Percentiles rank a stretch among this genome's conserved stretches.
phyloP scores from a whole-genome alignment of 495 filamentous ascomycete species.

The Jackrogersella minutella region DNA sequence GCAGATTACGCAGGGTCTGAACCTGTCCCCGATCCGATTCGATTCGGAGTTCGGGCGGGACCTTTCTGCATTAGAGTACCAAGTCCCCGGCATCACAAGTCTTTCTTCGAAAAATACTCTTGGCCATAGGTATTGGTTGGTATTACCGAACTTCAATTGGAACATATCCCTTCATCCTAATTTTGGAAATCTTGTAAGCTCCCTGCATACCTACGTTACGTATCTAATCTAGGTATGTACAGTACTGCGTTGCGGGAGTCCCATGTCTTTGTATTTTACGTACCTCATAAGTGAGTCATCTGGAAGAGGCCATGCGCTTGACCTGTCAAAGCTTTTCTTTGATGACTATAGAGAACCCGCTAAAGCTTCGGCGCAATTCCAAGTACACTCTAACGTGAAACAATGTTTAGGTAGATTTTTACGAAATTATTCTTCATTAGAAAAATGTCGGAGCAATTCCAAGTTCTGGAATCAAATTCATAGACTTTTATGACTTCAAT shows the following conservation, averaged over 20 bases:
- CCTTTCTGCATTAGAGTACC: not conserved
- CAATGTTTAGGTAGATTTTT: not conserved
- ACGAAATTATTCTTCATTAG: conserved; percentile 7
- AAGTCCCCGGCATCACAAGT: not conserved
- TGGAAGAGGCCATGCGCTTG: conserved; percentile 8
- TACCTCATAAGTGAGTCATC: conserved; percentile 14
- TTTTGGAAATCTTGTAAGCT: conserved; percentile 9
- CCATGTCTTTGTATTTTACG: too few relatives aligned
- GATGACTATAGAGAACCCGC: conserved; percentile 1
- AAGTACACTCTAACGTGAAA: conserved; percentile 12
- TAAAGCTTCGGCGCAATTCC: not conserved
- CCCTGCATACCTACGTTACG: not conserved
- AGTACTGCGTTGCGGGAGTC: too few relatives aligned
- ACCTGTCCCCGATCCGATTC: not conserved
- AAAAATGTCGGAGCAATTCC: conserved; percentile 10
- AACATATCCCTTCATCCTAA: not conserved
- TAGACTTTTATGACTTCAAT: conserved; percentile 25
- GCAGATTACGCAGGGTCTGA: not conserved
- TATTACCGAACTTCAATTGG: not conserved
- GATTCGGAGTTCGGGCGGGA: not conserved
- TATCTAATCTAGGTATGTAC: not conserved
- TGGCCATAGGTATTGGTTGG: not conserved
- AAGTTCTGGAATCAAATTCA: conserved; percentile 14
- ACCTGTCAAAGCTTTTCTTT: conserved; percentile 1
- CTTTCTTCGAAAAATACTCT: not conserved